phyloP scores from a whole-genome alignment of 2,329 filamentous ascomycete genomes.

The Fusarium pseudoanthophilum region DNA sequence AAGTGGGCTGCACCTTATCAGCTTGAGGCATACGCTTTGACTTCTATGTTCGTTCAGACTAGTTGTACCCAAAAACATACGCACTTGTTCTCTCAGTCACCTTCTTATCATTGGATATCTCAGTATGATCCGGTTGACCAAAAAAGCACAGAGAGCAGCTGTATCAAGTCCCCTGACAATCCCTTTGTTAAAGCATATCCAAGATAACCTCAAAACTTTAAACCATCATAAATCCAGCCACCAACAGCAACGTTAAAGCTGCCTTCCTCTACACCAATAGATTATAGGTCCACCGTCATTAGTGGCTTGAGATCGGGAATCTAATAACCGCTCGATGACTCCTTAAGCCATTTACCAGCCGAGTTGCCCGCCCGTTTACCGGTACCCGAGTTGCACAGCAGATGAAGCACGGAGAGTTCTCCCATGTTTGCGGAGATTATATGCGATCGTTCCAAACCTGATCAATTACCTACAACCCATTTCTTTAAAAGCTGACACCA shows the following conservation, averaged over 20 bases:
- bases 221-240: background rate
- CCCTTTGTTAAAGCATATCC: background rate
- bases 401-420: background rate
- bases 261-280: background rate
- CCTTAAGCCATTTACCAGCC: background rate
- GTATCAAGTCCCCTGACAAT: background rate
- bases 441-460: background rate
- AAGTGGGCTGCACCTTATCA: conserved; percentile 1
- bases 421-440: background rate
- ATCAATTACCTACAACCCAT: background rate
- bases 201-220: background rate
- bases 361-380: background rate
- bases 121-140: background rate
- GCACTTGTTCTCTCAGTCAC: background rate
- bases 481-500: background rate
- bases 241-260: background rate
- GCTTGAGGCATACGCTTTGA: background rate
- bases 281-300: background rate
- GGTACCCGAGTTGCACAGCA: background rate
- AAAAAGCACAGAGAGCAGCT: background rate
- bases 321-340: background rate
- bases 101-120: background rate
- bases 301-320: background rate
- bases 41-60: background rate
- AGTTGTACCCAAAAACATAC: background rate